Evolutionary conservation across 78 protist genomes (phyloP), one percentile per base, ranked within the genome.

Genomic region (Dictyostelium citrinum): DNA sequence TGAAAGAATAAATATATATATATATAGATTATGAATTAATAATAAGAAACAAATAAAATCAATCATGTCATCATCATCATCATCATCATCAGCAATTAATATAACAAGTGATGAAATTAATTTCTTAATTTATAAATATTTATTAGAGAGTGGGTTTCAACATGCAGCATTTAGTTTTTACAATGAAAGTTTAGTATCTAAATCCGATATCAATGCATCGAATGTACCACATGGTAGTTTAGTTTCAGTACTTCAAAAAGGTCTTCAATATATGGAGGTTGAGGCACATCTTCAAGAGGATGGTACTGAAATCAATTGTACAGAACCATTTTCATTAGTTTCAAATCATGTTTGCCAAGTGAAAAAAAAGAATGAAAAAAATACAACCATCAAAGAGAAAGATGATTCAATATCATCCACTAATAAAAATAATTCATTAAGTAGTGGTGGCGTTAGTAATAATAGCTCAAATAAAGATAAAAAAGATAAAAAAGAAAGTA

Each of bases 101-200:
- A 61, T 88, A 61, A 93, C 95, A 33, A 92, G 97, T 74, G 98
- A 97, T 61, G 98, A 98, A 94, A 92, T 98, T 45, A 98, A 98
- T 84, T 98, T 75, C 41, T 90, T 98, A 8, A 74, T 98, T 22
- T 98, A 92, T 58, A 84, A 98, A 5, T 98, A 98, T 78, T 80
- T 98, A 35, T 97, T 85, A 9, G 99, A 98, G 84, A 91, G 98
- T 3, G 98, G 99, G 6, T 99, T 98, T 83, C 61, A 35, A 5
- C 99, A 99, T 78, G 24, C 99, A 2, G 98, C 99, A 24, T 99
- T 95, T 95, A 86, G 98, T 1, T 98, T 99, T 41, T 96, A 96
- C 4, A 22, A 91, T 64, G 99, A 98, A 79, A 61, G 95, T 33
- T 74, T 74, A 35, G 72, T 97, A 2, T 51, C 81, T 6, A 78